These are phyloP conservation scores for Coniochaeta hoffmannii DNA, from an alignment of 2,329 filamentous ascomycete genomes.

Conservation along the genomic window DNA sequence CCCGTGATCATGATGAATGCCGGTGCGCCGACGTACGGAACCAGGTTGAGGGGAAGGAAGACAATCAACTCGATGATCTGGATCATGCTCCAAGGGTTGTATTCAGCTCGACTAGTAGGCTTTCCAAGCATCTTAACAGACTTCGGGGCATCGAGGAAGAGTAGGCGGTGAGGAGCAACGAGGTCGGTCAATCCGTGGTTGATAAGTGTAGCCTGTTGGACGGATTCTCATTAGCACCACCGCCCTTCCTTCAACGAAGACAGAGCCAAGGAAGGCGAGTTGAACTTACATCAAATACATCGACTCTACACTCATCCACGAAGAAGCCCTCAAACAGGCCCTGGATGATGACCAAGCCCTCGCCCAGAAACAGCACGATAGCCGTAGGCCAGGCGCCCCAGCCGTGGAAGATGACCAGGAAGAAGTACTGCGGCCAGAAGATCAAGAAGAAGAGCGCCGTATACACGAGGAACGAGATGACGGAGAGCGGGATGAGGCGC, in stretches of 20 bases:
- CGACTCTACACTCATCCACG: slow-evolving; percentile 70
- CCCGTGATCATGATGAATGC: slow-evolving; percentile 86
- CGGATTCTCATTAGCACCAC: slow-evolving; percentile 13
- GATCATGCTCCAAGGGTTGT: slow-evolving; percentile 82
- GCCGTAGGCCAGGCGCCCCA: slow-evolving; percentile 85
- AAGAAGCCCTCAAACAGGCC: slow-evolving; percentile 73
- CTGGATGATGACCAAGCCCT: slow-evolving; percentile 64
- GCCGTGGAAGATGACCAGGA: slow-evolving; percentile 84
- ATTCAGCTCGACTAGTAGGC: slow-evolving; percentile 67
- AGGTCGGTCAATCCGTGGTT: slow-evolving; percentile 64
- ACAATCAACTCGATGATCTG: slow-evolving; percentile 81
- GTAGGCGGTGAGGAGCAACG: slow-evolving; percentile 57
- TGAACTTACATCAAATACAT: slow-evolving; percentile 71
- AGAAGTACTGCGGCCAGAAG: slow-evolving; percentile 82
- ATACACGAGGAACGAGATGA: slow-evolving; percentile 79
- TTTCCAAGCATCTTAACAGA: slow-evolving; percentile 77
- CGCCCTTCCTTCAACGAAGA: background rate
- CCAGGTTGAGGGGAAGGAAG: slow-evolving; percentile 76
- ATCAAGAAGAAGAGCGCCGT: slow-evolving; percentile 80
- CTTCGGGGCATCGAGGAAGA: slow-evolving; percentile 60
- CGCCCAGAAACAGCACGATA: slow-evolving; percentile 78
- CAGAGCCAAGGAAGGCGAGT: background rate
- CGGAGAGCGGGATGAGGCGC: slow-evolving; percentile 69
- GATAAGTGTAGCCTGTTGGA: slow-evolving; percentile 59
- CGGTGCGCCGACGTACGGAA: slow-evolving; percentile 75